Conservation (phyloP, 2,329 filamentous ascomycete genomes). For the Colletotrichum tropicale region DNA sequence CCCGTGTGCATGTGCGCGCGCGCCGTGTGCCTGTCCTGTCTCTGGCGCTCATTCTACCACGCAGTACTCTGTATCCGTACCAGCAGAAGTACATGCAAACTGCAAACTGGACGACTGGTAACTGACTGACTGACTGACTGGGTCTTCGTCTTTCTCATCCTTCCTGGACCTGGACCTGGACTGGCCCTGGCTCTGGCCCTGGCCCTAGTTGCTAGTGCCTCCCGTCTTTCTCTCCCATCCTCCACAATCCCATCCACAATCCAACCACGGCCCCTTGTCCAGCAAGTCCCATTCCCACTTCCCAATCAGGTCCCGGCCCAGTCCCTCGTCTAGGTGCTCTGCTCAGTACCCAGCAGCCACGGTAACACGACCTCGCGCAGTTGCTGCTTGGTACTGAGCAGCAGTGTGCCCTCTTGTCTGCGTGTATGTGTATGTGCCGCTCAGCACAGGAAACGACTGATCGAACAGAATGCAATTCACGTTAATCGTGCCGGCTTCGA, state of each 20-base stretch:
- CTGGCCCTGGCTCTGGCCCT: neutral
- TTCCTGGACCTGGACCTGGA: neutral
- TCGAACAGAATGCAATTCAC: neutral
- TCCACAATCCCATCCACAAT: neutral
- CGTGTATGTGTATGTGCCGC: neutral
- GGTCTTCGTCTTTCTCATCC: neutral
- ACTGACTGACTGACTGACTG: neutral
- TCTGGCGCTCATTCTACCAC: neutral
- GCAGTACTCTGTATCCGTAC: neutral
- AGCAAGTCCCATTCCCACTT: constrained; percentile 10
- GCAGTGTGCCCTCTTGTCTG: neutral
- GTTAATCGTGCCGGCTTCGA: neutral
- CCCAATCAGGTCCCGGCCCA: constrained; percentile 5
- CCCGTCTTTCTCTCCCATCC: constrained; percentile 1
- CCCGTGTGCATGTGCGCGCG: neutral
- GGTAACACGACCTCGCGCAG: neutral
- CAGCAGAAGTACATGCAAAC: neutral
- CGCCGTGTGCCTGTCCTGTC: neutral
- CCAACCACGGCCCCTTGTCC: neutral
- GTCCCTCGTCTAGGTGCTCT: neutral
- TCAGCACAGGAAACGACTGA: neutral
- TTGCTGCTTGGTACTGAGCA: neutral
- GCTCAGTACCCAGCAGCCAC: neutral
- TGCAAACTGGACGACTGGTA: neutral
- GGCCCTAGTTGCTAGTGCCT: neutral